A percentile compares a stretch with the other conserved stretches of the same genome.
phyloP scores from a whole-genome alignment of 2,329 filamentous ascomycete genomes.

The Beauveria brongniartii region DNA sequence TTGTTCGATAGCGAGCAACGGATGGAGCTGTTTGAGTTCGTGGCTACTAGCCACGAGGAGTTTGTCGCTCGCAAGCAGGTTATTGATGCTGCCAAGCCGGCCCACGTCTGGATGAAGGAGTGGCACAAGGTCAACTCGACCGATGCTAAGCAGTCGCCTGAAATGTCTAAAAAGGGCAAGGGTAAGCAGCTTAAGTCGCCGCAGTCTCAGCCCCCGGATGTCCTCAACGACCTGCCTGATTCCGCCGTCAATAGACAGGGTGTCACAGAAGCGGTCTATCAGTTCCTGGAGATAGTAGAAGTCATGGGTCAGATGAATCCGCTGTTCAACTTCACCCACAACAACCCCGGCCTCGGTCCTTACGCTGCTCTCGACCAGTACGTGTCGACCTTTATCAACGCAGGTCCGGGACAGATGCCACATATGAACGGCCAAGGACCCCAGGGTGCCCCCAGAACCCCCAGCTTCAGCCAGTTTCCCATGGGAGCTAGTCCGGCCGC shows the following conservation, averaged over 20 bases:
- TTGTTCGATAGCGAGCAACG: slow-evolving; percentile 73
- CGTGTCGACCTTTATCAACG: slow-evolving; percentile 39
- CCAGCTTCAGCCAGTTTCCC: slow-evolving; percentile 48
- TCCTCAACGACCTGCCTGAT: slow-evolving; percentile 48
- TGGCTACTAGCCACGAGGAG: slow-evolving; percentile 69
- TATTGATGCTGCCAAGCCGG: slow-evolving; percentile 52
- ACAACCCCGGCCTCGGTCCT: slow-evolving; percentile 45
- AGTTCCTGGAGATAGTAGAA: slow-evolving; percentile 60
- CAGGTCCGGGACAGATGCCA: slow-evolving; percentile 21
- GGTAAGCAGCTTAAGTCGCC: slow-evolving; percentile 51
- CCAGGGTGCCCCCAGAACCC: slow-evolving; percentile 42
- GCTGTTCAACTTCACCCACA: slow-evolving; percentile 50
- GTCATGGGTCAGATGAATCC: slow-evolving; percentile 61
- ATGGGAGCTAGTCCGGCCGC: slow-evolving; percentile 53
- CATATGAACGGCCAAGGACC: slow-evolving; percentile 41
- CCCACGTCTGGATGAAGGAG: slow-evolving; percentile 58
- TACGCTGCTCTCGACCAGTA: slow-evolving; percentile 55
- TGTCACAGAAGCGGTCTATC: slow-evolving; percentile 52
- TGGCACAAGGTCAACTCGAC: slow-evolving; percentile 52
- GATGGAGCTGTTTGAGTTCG: slow-evolving; percentile 79
- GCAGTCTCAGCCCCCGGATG: slow-evolving; percentile 48
- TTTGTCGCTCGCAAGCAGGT: slow-evolving; percentile 65
- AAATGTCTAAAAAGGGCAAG: slow-evolving; percentile 61
- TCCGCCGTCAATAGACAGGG: slow-evolving; percentile 51
- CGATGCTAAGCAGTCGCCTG: slow-evolving; percentile 52